Evolutionary conservation across 2,329 filamentous ascomycete genomes (phyloP), one percentile per base, ranked within the genome.

Genomic region (Blumeria graminis): DNA sequence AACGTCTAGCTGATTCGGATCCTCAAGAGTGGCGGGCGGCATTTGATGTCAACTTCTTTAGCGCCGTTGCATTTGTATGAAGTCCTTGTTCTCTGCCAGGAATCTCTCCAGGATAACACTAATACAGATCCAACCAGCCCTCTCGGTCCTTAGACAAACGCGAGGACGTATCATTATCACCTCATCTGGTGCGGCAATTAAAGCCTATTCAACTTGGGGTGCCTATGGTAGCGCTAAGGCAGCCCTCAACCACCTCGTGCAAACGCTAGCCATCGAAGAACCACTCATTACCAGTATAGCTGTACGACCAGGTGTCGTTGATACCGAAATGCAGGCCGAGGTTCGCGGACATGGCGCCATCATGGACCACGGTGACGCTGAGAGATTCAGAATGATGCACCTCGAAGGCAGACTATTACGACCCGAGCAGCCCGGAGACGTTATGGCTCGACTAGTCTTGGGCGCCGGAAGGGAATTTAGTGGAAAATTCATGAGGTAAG

Each of bases 1-100:
- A 77, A 55, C 78, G 77, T 57, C 71, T 96, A 48, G 78, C 71
- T 3, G 77, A 90, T 56, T 74, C 76, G 14, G 76, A 77, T n/a
- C 65, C 80, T 0, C 79, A 84, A 39, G 81, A 84, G 59, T 95
- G 89, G 86, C 82, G 80, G 64, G 69, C 71, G 1, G 72, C 76
- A 8, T 95, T 87, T 68, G 82, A 94, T 62, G 73, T 87, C 59
- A 96, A 96, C 67, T 80, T 96, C 62, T 88, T 95, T 67, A 90
- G 86, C 61, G 80, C 80, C 33, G 71, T 95, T 48, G 81, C 80
- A 36, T 72, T 95, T 68, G 86, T 93, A 71, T 64, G 77, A 14
- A 35, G 32, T 6, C 4, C 32, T 18, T 28, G 55, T 6, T 33
- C 7, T 6, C 1, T 11, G 10, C 62, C 38, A 41, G 39, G 39